Evolutionary conservation across 768 basidiomycete species (phyloP), one percentile per base, ranked within the genome.

Genomic region (Kwoniella pini): DNA sequence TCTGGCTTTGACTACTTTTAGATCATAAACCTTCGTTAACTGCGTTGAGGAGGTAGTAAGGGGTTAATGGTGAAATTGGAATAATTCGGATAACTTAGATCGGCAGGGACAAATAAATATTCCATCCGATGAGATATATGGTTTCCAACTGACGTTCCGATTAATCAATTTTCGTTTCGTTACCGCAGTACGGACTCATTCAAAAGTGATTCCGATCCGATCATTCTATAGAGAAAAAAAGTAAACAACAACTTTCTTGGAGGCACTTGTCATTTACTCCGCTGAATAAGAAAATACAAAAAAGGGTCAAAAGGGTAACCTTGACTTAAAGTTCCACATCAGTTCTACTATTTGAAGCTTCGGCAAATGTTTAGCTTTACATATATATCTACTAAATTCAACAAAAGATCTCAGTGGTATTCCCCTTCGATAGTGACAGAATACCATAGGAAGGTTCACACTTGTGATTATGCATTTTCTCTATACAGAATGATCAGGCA

Each of bases 51-150:
- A n/a, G n/a, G n/a, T 36, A 4, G 38, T 42, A 27, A 27, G 26
- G 38, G 24, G 11, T 28, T 28, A 38, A 3, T n/a, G 39, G 42
- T 12, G 11, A 21, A 17, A 31, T n/a, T 31, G 7, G 33, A 36
- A 36, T 45, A 42, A 12, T 21, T 55, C 52, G 36, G 52, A 53
- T 2, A 27, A 53, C 52, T 42, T 53, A 40, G 55, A 57, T 57
- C 55, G 55, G 44, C 55, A 57, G 55, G 55, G 33, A 39, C 52
- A 42, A 53, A 31, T 50, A 33, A 50, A 50, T 31, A 45, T 48
- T 57, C 55, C 55, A 57, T 57, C 55, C 42, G 55, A 57, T 57
- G 55, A 28, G 22, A 57, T 15, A 36, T 33, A 13, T 44, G 7
- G 21, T 12, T n/a, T 10, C 45, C 55, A 39, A 48, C 55, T 43